These are phyloP conservation scores for Hyaloscypha finlandica DNA, from an alignment of 495 filamentous ascomycete genomes.

Conservation along the genomic window DNA sequence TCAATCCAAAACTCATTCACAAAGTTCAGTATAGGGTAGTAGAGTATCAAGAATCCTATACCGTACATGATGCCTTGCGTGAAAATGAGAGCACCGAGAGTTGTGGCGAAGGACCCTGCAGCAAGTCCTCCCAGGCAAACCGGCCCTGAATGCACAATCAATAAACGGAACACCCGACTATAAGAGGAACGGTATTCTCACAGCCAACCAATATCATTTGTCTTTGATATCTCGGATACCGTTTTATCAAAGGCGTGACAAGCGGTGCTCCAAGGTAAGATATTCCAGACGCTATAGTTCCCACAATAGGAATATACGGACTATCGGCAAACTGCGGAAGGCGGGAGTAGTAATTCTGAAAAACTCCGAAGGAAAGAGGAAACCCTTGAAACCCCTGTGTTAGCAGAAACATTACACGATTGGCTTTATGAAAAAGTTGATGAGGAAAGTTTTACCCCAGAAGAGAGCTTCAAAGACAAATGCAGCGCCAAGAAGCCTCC, in stretches of 20 bases:
- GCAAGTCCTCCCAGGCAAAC: conserved; percentile 34
- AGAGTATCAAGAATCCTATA: conserved; percentile 39
- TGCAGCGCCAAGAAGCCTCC: conserved; percentile 29
- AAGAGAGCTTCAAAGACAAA: conserved; percentile 35
- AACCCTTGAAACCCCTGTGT: conserved; percentile 31
- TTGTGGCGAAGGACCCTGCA: conserved; percentile 37
- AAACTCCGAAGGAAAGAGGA: conserved; percentile 39
- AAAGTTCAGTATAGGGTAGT: conserved; percentile 40
- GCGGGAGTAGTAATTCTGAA: conserved; percentile 40
- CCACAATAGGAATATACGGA: conserved; percentile 37
- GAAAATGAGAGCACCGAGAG: conserved; percentile 35
- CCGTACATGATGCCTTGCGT: conserved; percentile 44
- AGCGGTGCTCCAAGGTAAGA: conserved; percentile 37
- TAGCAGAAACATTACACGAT: neutral
- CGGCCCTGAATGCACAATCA: conserved; percentile 16
- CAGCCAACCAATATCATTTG: conserved; percentile 39
- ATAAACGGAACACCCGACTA: neutral
- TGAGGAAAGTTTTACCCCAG: conserved; percentile 29
- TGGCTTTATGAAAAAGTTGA: neutral
- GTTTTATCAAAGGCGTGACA: conserved; percentile 33
- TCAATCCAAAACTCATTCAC: conserved; percentile 43
- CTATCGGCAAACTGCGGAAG: conserved; percentile 35
- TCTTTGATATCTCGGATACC: conserved; percentile 33
- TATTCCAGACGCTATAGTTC: conserved; percentile 35
- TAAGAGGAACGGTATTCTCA: conserved; percentile 1